Conservation (phyloP, 139 green algal genomes). For the Raphidocelis subcapitata region DNA sequence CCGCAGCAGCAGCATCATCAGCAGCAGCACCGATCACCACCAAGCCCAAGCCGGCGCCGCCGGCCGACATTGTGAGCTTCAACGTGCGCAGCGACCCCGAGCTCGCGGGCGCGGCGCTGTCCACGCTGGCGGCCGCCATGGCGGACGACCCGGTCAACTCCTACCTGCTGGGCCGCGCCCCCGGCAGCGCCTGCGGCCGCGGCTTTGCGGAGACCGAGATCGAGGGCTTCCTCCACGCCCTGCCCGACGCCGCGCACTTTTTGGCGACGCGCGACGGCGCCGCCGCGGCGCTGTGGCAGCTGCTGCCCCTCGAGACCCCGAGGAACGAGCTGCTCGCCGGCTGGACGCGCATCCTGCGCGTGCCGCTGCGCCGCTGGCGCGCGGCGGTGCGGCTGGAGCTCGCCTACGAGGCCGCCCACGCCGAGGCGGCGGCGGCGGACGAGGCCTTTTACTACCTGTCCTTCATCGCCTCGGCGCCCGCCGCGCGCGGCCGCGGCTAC, state of each 20-base stretch:
- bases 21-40: too few species aligned
- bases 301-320: slow-evolving; percentile 54
- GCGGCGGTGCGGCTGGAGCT: slow-evolving; percentile 25
- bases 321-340: slow-evolving; percentile 29
- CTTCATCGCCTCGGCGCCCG: slow-evolving; percentile 27
- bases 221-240: slow-evolving; percentile 23
- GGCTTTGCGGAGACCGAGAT: too few species aligned
- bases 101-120: background rate
- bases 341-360: slow-evolving; percentile 3
- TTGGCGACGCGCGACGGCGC: slow-evolving; percentile 18
- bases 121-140: slow-evolving; percentile 19
- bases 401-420: slow-evolving; percentile 25
- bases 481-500: slow-evolving; percentile 20
- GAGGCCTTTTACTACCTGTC: slow-evolving; percentile 32
- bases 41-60: too few species aligned
- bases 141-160: slow-evolving; percentile 29
- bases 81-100: slow-evolving; percentile 9
- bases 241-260: slow-evolving; percentile 22
- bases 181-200: too few species aligned
- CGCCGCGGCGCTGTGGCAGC: slow-evolving; percentile 34
- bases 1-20: too few species aligned
- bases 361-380: slow-evolving; percentile 3
- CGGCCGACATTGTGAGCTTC: background rate
- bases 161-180: slow-evolving; percentile 8
- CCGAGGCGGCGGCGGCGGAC: background rate